phyloP scores from a whole-genome alignment of 805 yeast species.

The Schwanniomyces yamadae region DNA sequence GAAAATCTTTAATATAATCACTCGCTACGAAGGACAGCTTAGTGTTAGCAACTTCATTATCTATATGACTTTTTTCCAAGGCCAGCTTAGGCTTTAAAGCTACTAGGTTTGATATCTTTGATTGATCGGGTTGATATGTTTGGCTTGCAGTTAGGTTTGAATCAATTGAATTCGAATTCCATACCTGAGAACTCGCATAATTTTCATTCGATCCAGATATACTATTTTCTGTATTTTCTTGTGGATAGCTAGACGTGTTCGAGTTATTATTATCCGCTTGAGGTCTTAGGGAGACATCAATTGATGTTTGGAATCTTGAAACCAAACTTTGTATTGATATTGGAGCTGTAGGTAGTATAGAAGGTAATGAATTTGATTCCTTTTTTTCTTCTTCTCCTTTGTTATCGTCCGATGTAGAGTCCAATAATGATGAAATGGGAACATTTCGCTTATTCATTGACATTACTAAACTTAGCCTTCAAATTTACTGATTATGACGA shows the following conservation, averaged over 20 bases:
- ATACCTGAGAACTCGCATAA: too few species aligned
- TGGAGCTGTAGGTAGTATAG: neutral
- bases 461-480: slow-evolving; percentile 10
- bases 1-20: slow-evolving; percentile 32
- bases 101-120: too few species aligned
- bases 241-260: too few species aligned
- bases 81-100: too few species aligned
- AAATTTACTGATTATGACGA: neutral
- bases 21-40: slow-evolving; percentile 8
- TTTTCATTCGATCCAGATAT: too few species aligned
- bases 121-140: too few species aligned
- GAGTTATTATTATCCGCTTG: slow-evolving; percentile 4
- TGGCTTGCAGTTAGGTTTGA: too few species aligned
- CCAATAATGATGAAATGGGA: slow-evolving; percentile 33
- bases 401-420: slow-evolving; percentile 11
- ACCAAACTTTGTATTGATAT: slow-evolving; percentile 20
- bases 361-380: slow-evolving; percentile 1
- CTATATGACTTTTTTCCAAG: too few species aligned
- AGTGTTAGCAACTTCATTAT: too few species aligned
- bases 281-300: slow-evolving; percentile 14
- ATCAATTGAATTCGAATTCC: too few species aligned
- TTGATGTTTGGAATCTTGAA: slow-evolving; percentile 31
- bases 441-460: slow-evolving; percentile 27
- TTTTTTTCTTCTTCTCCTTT: neutral
- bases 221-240: too few species aligned